Percentiles rank a stretch among this genome's conserved stretches.
Conservation (phyloP, 768 basidiomycete genomes). For the Leccinum variicolor region DNA sequence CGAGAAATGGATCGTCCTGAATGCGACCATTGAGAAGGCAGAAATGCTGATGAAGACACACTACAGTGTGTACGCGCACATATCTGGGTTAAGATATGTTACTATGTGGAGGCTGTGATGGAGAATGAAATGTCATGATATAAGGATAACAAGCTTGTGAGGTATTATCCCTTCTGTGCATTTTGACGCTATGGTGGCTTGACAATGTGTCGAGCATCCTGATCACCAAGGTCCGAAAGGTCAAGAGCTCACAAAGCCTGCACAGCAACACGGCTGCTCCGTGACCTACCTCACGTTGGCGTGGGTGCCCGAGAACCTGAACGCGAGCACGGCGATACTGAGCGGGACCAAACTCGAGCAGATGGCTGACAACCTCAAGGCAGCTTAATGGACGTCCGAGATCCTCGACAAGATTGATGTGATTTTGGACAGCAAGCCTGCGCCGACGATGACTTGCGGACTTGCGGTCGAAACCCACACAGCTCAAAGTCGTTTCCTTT, state of each 20-base stretch:
- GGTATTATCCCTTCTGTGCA: too few species aligned
- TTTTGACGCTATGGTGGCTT: too few species aligned
- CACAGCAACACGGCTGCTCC: slow-evolving; percentile 43
- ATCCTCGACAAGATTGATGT: slow-evolving; percentile 48
- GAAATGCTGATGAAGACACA: too few species aligned
- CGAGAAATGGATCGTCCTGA: too few species aligned
- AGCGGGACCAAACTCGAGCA: slow-evolving; percentile 48
- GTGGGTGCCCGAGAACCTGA: slow-evolving; percentile 51
- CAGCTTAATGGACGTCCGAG: slow-evolving; percentile 46
- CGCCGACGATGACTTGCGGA: slow-evolving; percentile 22
- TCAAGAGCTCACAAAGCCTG: slow-evolving; percentile 42
- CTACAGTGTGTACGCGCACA: too few species aligned
- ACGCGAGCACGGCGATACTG: slow-evolving; percentile 45
- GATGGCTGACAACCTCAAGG: slow-evolving; percentile 44
- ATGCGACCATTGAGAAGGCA: too few species aligned
- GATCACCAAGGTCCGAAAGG: slow-evolving; percentile 43
- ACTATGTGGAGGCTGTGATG: too few species aligned
- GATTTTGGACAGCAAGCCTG: slow-evolving; percentile 43
- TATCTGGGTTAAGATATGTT: too few species aligned
- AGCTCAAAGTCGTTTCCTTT: too few species aligned
- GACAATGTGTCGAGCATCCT: too few species aligned
- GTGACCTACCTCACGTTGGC: slow-evolving; percentile 51
- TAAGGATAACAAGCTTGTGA: too few species aligned
- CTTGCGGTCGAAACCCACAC: background rate
- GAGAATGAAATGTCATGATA: too few species aligned